phyloP scores from a whole-genome alignment of 257 asterid genomes.

The Jasminum sambac region DNA sequence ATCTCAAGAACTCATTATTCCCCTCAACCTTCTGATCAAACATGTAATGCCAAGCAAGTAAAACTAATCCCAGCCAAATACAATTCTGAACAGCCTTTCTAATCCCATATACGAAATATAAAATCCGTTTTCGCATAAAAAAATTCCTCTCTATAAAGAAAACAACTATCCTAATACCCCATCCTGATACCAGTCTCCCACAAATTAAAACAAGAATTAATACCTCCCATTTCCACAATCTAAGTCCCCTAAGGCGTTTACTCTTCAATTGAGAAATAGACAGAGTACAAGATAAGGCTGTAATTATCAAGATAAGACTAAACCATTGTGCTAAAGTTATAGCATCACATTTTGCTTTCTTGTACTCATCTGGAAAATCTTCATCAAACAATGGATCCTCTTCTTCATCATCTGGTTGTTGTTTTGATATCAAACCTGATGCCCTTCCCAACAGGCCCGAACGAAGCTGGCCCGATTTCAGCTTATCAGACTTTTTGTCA shows the following conservation, averaged over 20 bases:
- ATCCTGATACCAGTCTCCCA: constrained; percentile 83
- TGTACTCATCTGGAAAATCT: constrained; percentile 69
- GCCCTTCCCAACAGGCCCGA: constrained; percentile 48
- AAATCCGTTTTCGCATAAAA: constrained; percentile 64
- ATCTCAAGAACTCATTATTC: constrained; percentile 43
- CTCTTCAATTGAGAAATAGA: constrained; percentile 37
- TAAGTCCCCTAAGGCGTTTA: constrained; percentile 45
- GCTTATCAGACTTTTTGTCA: constrained; percentile 41
- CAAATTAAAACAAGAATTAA: constrained; percentile 72
- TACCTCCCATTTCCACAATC: constrained; percentile 86
- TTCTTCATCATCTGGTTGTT: constrained; percentile 57
- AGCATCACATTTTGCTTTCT: constrained; percentile 38
- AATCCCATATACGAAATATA: constrained; percentile 84
- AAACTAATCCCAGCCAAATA: constrained; percentile 82
- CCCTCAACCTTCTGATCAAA: constrained; percentile 58
- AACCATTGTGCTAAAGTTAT: constrained; percentile 60
- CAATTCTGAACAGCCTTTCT: constrained; percentile 83
- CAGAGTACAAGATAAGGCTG: constrained; percentile 48
- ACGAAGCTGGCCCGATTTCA: constrained; percentile 43
- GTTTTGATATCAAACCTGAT: constrained; percentile 46
- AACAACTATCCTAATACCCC: constrained; percentile 69
- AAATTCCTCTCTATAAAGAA: constrained; percentile 76
- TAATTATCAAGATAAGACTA: constrained; percentile 50
- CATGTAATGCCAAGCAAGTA: constrained; percentile 81
- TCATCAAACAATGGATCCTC: constrained; percentile 71